Evolutionary conservation across 2,329 filamentous ascomycete genomes (phyloP), one percentile per base, ranked within the genome.

Genomic region (Coniochaeta sp.): DNA sequence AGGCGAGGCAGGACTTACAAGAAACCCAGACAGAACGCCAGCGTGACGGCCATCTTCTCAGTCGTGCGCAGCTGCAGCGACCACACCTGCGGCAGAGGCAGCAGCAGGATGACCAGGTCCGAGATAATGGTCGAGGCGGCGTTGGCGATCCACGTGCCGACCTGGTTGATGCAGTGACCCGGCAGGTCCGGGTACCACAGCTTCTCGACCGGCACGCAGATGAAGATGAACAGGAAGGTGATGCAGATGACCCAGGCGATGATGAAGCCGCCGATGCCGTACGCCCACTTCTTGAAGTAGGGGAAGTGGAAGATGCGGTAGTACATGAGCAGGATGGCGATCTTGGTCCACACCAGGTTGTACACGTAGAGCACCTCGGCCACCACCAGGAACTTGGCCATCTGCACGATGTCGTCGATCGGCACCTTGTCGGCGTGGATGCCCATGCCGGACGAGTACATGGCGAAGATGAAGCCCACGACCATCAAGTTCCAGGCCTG

Each of bases 241-340:
- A 80, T 77, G 60, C 71, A 72, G 34, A 82, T 68, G 32, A 75
- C 74, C 79, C 81, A 83, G 24, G 69, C 68, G 60, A 81, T 71
- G 40, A 78, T 73, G 7, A 83, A 75, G 17, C 64, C 61, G 9
- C 73, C 76, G 5, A 81, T 71, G 2, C 69, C 65, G 64, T 73
- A 75, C 1, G 73, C 72, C 65, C 73, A 73, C 61, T 70, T 74
- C 64, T 75, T 75, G 62, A 81, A 77, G 60, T 72, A 73, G 0
- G 70, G 70, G 4, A 77, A 69, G 22, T 71, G 77, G 66, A 83
- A 83, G 63, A 83, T 80, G 65, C 79, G 78, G 65, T 74, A 75
- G 70, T 82, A 82, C 78, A 83, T 80, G 47, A 81, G 68, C 52
- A 83, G 65, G 24, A 83, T 70, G 57, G 75, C 76, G 16, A 81